Evolutionary conservation across 306 rosid genomes (phyloP).

Genomic region (Castanopsis chinensis): DNA sequence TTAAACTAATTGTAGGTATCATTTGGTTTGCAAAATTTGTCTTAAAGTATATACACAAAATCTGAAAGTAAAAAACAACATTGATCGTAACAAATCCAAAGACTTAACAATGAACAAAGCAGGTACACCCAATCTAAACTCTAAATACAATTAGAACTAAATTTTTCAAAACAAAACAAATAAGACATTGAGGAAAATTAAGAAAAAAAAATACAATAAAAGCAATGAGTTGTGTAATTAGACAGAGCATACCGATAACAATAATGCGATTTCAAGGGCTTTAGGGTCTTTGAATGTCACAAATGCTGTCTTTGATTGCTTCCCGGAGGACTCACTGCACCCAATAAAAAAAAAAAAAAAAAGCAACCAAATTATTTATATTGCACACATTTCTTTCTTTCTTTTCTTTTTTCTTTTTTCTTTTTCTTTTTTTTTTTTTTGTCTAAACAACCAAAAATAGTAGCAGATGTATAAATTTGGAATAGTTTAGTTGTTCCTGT

Average conservation of each 20-base stretch:
- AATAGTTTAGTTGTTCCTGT: background rate
- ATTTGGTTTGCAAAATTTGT: background rate
- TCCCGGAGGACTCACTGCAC: constrained; percentile 70
- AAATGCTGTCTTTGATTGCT: constrained; percentile 70
- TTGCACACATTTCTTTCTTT: background rate
- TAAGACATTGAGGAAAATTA: background rate
- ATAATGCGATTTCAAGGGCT: constrained; percentile 88
- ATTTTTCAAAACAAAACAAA: background rate
- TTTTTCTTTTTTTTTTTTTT: no score
- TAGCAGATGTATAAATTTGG: background rate
- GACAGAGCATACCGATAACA: constrained; percentile 65
- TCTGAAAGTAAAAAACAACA: background rate
- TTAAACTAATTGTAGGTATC: background rate
- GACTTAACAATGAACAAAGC: background rate
- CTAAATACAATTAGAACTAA: background rate
- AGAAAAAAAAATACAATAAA: background rate
- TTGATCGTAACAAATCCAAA: background rate
- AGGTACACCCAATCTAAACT: background rate
- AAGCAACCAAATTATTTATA: constrained; percentile 2
- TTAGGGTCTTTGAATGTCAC: constrained; percentile 88
- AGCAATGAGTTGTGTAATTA: constrained; percentile 13
- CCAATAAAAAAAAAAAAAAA: constrained; percentile 18
- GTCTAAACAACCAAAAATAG: background rate
- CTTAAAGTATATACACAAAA: background rate
- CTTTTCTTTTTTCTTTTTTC: background rate